phyloP scores from a whole-genome alignment of 1,284 basidiomycete species.

The Vanrija humicola region DNA sequence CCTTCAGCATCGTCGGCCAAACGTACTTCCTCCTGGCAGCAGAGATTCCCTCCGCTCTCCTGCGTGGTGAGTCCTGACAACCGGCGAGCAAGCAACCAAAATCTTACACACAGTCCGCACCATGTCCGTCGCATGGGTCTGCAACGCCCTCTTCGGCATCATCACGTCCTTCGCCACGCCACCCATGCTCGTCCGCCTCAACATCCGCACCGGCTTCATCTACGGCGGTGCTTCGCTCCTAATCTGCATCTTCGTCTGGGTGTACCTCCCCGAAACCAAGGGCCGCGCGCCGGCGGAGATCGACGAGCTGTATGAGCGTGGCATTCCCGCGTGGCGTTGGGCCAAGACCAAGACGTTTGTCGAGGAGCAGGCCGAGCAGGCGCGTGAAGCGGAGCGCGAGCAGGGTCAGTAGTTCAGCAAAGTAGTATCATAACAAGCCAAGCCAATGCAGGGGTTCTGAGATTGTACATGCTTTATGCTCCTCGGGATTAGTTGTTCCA shows the following conservation, averaged over 20 bases:
- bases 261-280: slow-evolving; percentile 30
- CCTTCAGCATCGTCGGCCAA: slow-evolving; percentile 13
- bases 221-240: slow-evolving; percentile 21
- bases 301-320: slow-evolving; percentile 44
- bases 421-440: too few species aligned
- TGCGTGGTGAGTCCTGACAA: slow-evolving; percentile 7
- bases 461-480: too few species aligned
- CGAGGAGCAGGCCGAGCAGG: slow-evolving; percentile 12
- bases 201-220: slow-evolving; percentile 21
- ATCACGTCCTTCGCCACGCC: slow-evolving; percentile 15
- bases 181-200: slow-evolving; percentile 20
- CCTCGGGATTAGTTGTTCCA: too few species aligned
- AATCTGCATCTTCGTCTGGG: slow-evolving; percentile 22
- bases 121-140: not conserved
- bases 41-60: too few species aligned
- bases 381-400: not conserved
- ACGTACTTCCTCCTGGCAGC: too few species aligned
- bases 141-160: not conserved
- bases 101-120: not conserved
- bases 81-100: too few species aligned
- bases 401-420: too few species aligned
- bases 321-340: slow-evolving; percentile 44
- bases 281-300: slow-evolving; percentile 29
- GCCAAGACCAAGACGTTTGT: slow-evolving; percentile 27
- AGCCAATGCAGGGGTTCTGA: too few species aligned